Conservation (phyloP, 768 basidiomycete species). For the Collybiopsis confluens region DNA sequence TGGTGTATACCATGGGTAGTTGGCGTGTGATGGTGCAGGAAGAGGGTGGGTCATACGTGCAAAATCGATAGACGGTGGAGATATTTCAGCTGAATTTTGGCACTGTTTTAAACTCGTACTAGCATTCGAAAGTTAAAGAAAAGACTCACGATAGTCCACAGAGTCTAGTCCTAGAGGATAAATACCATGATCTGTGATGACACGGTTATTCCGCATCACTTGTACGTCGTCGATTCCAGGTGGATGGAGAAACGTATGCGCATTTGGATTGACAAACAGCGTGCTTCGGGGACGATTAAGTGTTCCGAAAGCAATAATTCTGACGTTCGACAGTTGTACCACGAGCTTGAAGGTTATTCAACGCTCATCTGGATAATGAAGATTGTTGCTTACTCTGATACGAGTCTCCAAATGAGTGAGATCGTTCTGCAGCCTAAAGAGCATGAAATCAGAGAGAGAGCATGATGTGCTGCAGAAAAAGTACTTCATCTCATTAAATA, state of each 20-base stretch:
- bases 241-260: slow-evolving; percentile 64
- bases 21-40: slow-evolving; percentile 49
- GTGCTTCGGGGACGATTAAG: slow-evolving; percentile 52
- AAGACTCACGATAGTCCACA: slow-evolving; percentile 27
- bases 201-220: slow-evolving; percentile 13
- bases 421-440: slow-evolving; percentile 60
- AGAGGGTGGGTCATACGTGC: slow-evolving; percentile 49
- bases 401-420: slow-evolving; percentile 64
- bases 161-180: slow-evolving; percentile 32
- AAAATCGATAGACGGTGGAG: slow-evolving; percentile 20
- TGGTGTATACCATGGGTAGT: slow-evolving; percentile 72
- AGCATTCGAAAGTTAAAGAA: neutral
- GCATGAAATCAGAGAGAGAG: slow-evolving; percentile 3
- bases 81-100: slow-evolving; percentile 4
- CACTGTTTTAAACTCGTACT: neutral
- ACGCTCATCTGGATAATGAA: neutral
- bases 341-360: slow-evolving; percentile 45
- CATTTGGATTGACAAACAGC: slow-evolving; percentile 61
- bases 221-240: slow-evolving; percentile 47
- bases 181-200: slow-evolving; percentile 39
- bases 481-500: slow-evolving; percentile 80
- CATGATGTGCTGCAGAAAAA: neutral
- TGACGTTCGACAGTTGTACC: slow-evolving; percentile 65
- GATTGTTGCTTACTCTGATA: slow-evolving; percentile 47
- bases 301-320: slow-evolving; percentile 69